phyloP scores from a whole-genome alignment of 345 rosid species.

The Conringia planisiliqua region DNA sequence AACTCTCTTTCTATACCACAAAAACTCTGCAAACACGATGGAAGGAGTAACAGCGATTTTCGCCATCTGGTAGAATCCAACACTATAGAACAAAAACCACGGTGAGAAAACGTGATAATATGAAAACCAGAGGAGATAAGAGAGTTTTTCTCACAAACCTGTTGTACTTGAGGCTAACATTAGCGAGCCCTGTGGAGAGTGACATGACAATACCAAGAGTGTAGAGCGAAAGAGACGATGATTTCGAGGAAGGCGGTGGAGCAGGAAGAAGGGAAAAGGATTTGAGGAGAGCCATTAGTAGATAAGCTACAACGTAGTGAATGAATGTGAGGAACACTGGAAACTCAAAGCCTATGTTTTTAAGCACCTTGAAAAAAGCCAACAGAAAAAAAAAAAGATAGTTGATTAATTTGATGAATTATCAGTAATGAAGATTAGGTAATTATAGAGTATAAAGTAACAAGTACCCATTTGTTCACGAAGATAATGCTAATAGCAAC shows the following conservation, averaged over 20 bases:
- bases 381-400: neutral
- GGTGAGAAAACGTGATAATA: neutral
- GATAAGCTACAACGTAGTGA: conserved; percentile 79
- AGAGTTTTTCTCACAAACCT: conserved; percentile 42
- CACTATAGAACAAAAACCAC: conserved; percentile 39
- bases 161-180: conserved; percentile 94
- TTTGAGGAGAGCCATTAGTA: conserved; percentile 75
- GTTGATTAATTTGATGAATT: neutral
- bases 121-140: neutral
- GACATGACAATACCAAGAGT: conserved; percentile 90
- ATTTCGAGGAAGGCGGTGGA: conserved; percentile 67
- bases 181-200: conserved; percentile 93
- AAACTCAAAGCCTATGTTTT: conserved; percentile 77
- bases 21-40: conserved; percentile 83
- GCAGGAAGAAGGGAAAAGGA: conserved; percentile 60
- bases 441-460: neutral
- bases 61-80: conserved; percentile 97
- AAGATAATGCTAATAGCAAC: conserved; percentile 78
- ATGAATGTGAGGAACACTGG: conserved; percentile 87
- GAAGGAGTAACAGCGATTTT: conserved; percentile 95
- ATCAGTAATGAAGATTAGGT: neutral
- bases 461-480: conserved; percentile 81
- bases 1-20: conserved; percentile 67
- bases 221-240: conserved; percentile 50
- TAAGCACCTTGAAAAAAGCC: conserved; percentile 57